These are phyloP conservation scores for Terana coerulea DNA, from an alignment of 768 basidiomycete species.

Conservation along the genomic window DNA sequence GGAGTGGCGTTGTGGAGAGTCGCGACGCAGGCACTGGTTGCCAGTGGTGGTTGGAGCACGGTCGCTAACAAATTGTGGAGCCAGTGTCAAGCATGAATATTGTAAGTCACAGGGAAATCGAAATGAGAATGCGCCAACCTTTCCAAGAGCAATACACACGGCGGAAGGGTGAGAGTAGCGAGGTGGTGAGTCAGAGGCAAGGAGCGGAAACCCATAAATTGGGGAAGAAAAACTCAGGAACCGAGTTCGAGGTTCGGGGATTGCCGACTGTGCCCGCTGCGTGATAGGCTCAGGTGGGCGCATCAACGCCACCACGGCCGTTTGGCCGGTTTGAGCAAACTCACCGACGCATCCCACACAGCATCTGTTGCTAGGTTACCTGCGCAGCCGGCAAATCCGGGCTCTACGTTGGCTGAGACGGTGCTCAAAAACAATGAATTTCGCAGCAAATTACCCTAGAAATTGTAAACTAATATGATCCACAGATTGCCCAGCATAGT, in stretches of 20 bases:
- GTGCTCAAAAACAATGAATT: background rate
- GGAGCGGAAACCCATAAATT: background rate
- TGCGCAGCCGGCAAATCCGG: background rate
- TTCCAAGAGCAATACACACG: no score
- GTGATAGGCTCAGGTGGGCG: constrained; percentile 1
- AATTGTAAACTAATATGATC: background rate
- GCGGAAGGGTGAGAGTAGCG: background rate
- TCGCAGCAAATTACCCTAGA: background rate
- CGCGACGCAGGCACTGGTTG: background rate
- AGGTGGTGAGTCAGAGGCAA: background rate
- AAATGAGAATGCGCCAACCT: no score
- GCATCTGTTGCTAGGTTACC: background rate
- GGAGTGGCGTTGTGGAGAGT: background rate
- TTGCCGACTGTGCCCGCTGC: no score
- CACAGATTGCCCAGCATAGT: background rate
- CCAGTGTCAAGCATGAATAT: background rate
- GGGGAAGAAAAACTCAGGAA: background rate
- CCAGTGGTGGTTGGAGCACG: background rate
- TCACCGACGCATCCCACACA: background rate
- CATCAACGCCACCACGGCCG: constrained; percentile 7
- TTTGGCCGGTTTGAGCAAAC: background rate
- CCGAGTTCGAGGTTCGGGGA: background rate
- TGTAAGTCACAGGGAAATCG: no score
- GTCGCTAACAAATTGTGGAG: background rate
- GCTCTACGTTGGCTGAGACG: no score